Evolutionary conservation across 768 basidiomycete species (phyloP).

Genomic region (Trametes elegans): DNA sequence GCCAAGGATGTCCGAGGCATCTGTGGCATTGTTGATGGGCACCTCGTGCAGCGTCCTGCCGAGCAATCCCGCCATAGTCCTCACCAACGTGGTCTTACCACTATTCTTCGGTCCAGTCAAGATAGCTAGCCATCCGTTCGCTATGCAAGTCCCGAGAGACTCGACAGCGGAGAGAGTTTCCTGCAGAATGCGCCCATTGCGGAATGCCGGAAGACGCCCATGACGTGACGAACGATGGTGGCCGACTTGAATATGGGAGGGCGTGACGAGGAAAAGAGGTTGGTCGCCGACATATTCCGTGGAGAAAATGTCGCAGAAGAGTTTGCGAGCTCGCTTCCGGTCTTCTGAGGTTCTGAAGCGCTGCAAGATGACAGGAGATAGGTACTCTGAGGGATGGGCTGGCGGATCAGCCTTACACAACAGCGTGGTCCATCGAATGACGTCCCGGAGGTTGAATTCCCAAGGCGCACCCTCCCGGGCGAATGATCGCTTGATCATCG

Average conservation of each 20-base stretch:
- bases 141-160: conserved; percentile 68
- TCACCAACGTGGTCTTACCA: conserved; percentile 80
- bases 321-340: conserved; percentile 44
- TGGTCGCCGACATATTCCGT: conserved; percentile 15
- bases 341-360: conserved; percentile 82
- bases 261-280: conserved; percentile 39
- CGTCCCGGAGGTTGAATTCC: conserved; percentile 97
- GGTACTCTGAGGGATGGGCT: conserved; percentile 57
- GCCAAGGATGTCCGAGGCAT: conserved; percentile 91
- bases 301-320: conserved; percentile 57
- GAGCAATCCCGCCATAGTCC: conserved; percentile 63
- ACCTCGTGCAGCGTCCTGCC: conserved; percentile 74
- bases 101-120: conserved; percentile 68
- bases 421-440: conserved; percentile 83
- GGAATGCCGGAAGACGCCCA: conserved; percentile 33
- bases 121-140: conserved; percentile 86
- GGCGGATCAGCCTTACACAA: conserved; percentile 33
- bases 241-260: conserved; percentile 62
- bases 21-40: conserved; percentile 80
- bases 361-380: conserved; percentile 76
- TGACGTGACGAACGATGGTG: conserved; percentile 44
- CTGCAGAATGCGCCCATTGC: conserved; percentile 55
- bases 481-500: conserved; percentile 62
- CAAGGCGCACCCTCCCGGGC: conserved; percentile 85
- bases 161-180: conserved; percentile 66